Evolutionary conservation across 805 yeast species (phyloP).

Genomic region (Myxozyma vanderwaltii): DNA sequence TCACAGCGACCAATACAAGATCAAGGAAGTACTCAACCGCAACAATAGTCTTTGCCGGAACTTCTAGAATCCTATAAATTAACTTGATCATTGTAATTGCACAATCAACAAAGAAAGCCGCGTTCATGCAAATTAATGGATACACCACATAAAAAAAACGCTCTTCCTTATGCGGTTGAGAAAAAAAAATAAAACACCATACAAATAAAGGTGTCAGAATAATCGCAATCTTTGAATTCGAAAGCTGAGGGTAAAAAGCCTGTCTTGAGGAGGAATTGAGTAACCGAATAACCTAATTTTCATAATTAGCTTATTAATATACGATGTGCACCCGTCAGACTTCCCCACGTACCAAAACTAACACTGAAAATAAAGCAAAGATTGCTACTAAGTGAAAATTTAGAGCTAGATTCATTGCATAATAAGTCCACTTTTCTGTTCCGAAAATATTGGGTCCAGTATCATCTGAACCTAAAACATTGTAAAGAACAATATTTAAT

Average conservation of each 20-base stretch:
- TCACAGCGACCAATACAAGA: not conserved
- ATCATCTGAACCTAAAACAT: slow-evolving; percentile 69
- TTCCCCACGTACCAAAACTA: slow-evolving; percentile 27
- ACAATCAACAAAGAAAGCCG: slow-evolving; percentile 52
- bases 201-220: slow-evolving; percentile 49
- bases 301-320: too few relatives aligned
- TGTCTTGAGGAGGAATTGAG: not conserved
- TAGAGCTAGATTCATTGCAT: slow-evolving; percentile 64
- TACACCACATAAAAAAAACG: slow-evolving; percentile 86
- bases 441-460: slow-evolving; percentile 93
- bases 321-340: too few relatives aligned
- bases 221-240: not conserved
- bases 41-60: not conserved
- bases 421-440: slow-evolving; percentile 74
- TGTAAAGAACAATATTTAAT: slow-evolving; percentile 77
- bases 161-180: slow-evolving; percentile 92
- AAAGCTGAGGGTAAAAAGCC: not conserved
- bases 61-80: not conserved
- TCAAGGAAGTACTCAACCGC: not conserved
- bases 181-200: slow-evolving; percentile 68
- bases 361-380: slow-evolving; percentile 29
- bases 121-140: slow-evolving; percentile 64
- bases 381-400: slow-evolving; percentile 64
- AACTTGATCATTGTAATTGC: not conserved
- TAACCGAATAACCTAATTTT: slow-evolving; percentile 3